Conservation (phyloP, 169 alveolate species). For the Ichthyophthirius multifiliis region DNA sequence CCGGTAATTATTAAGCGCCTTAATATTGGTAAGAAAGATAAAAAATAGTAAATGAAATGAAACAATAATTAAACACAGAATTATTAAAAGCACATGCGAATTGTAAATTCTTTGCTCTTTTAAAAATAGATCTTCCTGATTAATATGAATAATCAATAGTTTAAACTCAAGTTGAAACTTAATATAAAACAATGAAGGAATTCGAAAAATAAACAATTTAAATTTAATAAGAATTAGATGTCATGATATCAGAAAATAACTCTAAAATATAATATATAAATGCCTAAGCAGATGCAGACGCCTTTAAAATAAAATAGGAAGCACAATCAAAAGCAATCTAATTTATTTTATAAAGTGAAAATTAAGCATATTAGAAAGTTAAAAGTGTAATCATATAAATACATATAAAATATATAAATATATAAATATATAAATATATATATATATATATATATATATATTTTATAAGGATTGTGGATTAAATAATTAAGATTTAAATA, state of each 20-base stretch:
- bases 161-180: not conserved
- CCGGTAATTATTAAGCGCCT: not conserved
- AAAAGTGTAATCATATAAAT: not conserved
- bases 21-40: constrained; percentile 5
- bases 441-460: not conserved
- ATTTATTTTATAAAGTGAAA: not conserved
- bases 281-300: not conserved
- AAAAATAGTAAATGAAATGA: not conserved
- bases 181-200: not conserved
- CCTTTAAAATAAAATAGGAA: not conserved
- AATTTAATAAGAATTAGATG: not conserved
- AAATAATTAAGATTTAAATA: not conserved
- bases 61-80: not conserved
- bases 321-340: not conserved
- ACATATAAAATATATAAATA: not conserved
- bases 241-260: constrained; percentile 7
- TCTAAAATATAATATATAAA: not conserved
- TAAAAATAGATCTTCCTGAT: not conserved
- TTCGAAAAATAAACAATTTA: not conserved
- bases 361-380: not conserved
- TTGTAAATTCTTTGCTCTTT: not conserved
- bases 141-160: not conserved
- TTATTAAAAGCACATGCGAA: not conserved
- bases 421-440: not conserved
- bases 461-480: not conserved